Conservation (phyloP, 139 green algal genomes). For the Ulvella scutata region DNA sequence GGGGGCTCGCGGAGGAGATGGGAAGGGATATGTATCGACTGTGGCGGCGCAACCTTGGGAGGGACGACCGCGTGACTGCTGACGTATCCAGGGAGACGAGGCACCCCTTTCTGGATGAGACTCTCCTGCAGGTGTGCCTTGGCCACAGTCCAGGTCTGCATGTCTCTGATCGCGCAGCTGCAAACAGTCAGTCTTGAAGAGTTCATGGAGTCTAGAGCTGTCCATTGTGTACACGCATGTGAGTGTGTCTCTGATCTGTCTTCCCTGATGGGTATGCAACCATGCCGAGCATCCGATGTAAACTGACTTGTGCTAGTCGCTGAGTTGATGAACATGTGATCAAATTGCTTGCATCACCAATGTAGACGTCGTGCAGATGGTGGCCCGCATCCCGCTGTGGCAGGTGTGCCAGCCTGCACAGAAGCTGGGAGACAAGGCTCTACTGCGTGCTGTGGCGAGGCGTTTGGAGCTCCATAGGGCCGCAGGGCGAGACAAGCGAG, state of each 20-base stretch:
- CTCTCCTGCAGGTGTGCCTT: constrained; percentile 22
- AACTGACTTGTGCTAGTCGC: too few species aligned
- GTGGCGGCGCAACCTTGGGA: constrained; percentile 81
- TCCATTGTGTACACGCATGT: too few species aligned
- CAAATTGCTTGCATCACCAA: too few species aligned
- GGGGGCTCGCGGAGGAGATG: constrained; percentile 44
- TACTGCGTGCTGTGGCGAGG: constrained; percentile 47
- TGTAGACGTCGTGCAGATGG: too few species aligned
- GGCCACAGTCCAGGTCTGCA: too few species aligned
- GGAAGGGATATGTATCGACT: constrained; percentile 64
- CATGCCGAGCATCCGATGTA: too few species aligned
- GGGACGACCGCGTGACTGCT: constrained; percentile 77
- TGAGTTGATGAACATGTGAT: too few species aligned
- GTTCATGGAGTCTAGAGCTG: too few species aligned
- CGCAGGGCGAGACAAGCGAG: constrained; percentile 58
- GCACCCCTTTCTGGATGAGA: constrained; percentile 85
- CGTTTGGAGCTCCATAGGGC: constrained; percentile 42
- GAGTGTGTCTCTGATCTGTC: too few species aligned
- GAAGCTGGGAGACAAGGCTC: constrained; percentile 71
- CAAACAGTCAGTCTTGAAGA: too few species aligned
- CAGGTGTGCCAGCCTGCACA: not conserved
- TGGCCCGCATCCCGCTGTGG: constrained; percentile 5
- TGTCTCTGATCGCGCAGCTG: too few species aligned
- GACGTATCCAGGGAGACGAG: constrained; percentile 65
- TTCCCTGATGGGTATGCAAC: too few species aligned